Base-by-base conservation (phyloP, 371 early-diverging fungal genomes). In the Mucor velutinosus region DNA sequence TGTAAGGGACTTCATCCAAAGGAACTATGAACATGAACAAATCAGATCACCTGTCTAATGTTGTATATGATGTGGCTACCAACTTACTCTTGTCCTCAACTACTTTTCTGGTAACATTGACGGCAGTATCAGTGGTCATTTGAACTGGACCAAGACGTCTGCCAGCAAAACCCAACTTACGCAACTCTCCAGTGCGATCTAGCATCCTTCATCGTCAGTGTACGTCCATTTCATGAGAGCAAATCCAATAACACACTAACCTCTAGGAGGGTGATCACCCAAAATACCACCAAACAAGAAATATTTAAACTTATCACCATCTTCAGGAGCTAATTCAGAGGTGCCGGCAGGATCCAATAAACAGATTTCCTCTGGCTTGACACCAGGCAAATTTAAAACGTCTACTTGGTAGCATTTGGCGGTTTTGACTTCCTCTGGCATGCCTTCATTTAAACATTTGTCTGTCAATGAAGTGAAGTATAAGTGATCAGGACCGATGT, bases 241-340 rank as follows among this genome's bases (percentile, higher is more conserved):
- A 5, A 14, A 4, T n/a, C 4, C n/a, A 15, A 8, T 14, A 14
- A 14, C 11, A 45, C 8, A 33, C 33, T 62, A 80, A 88, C 90
- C 90, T 81, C 84, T 77, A 58, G 90, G 90, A 47, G 90, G 90
- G 70, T 86, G 85, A 73, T 84, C 89, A 55, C 91, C 90, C 57
- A 93, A 74, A 65, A 94, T 94, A 39, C 94, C 94, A 21, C 94
- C 94, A 84, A 94, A 94, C 69, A 94, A 76, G 64, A 92, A 86
- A 74, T 86, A 92, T 32, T 91, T 89, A 67, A 84, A 94, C 15
- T 73, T 76, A 19, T 86, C 85, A 19, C 80, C 92, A 74, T 94
- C 94, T 59, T 83, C 88, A 27, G 93, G 92, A 33, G 75, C 57
- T 47, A 94, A 80, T 30, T 83, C 82, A 53, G 82, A 65, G 6